Base-by-base conservation (phyloP, 805 yeast genomes). In the Diddensiella santjacobensis region DNA sequence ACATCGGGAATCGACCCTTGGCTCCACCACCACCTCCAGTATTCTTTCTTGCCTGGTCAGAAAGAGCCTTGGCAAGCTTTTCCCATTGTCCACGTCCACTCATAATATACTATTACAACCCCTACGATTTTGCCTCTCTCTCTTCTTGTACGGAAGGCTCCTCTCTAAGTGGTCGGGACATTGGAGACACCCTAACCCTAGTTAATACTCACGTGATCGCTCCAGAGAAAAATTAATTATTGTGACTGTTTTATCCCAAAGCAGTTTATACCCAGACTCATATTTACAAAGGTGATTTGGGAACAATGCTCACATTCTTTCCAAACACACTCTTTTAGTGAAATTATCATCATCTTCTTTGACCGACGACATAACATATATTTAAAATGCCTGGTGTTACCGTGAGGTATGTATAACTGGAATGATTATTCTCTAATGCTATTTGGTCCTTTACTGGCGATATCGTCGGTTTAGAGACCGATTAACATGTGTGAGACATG, bases 351-450 rank as follows among this genome's bases (percentile, higher is more conserved):
- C n/a, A 26, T 26, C 31, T 13, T 26, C 31, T 26, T 13, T 26
- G 31, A 8, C 31, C 31, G 31, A 26, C 31, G 31, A 26, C 31
- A 26, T 26, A 8, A 26, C 8, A 26, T 26, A 26, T 26, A 26
- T 23, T 4, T 8, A 40, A 22, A 47, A 88, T 88, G 96, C 85
- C 95, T 82, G 96, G 96, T 87, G 90, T 84, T 83, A 83, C 96
- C 80, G 96, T 88, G 75, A 87, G 91, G 96, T 87, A 86, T 71
- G 95, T 85, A 60, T 84, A 72, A 93, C 83, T 58, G 18, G 36
- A 22, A n/a, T n/a, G n/a, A n/a, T n/a, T n/a, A n/a, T n/a, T n/a
- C n/a, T n/a, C n/a, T n/a, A n/a, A n/a, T n/a, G n/a, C n/a, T n/a
- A n/a, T n/a, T n/a, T n/a, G n/a, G n/a, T n/a, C n/a, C n/a, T n/a